phyloP scores from a whole-genome alignment of 768 basidiomycete genomes.

The Hygrophorus pudorinus region DNA sequence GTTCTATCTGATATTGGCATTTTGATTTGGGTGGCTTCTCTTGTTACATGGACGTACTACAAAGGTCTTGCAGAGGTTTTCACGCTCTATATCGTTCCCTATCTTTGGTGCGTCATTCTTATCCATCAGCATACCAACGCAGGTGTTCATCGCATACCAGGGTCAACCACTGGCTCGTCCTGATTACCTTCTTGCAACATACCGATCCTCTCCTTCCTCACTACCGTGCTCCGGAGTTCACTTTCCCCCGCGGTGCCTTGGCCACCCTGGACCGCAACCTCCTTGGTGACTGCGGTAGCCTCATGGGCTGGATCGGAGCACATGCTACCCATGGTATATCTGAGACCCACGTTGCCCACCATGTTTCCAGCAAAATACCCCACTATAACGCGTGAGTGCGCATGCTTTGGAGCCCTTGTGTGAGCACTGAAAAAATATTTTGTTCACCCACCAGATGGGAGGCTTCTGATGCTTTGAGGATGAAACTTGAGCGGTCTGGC shows the following conservation, averaged over 20 bases:
- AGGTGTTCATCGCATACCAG: slow-evolving; percentile 17
- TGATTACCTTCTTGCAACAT: slow-evolving; percentile 98
- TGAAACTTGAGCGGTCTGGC: slow-evolving; percentile 54
- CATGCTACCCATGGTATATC: slow-evolving; percentile 86
- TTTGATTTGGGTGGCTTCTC: slow-evolving; percentile 52
- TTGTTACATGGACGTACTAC: slow-evolving; percentile 45
- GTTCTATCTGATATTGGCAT: slow-evolving; percentile 79
- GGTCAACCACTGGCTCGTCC: slow-evolving; percentile 91
- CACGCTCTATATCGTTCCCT: slow-evolving; percentile 77
- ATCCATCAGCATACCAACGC: not conserved
- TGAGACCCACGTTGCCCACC: slow-evolving; percentile 89
- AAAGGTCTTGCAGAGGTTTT: slow-evolving; percentile 67
- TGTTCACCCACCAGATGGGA: slow-evolving; percentile 55
- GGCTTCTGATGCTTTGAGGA: slow-evolving; percentile 76
- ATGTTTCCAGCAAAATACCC: slow-evolving; percentile 91
- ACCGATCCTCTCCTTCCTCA: slow-evolving; percentile 93
- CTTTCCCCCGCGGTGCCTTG: slow-evolving; percentile 89
- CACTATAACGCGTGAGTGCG: slow-evolving; percentile 72
- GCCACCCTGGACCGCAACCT: slow-evolving; percentile 82
- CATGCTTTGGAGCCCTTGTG: not conserved
- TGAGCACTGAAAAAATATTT: not conserved
- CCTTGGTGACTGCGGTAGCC: slow-evolving; percentile 63
- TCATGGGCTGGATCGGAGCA: slow-evolving; percentile 82
- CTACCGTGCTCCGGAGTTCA: slow-evolving; percentile 84
- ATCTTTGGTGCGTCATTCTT: slow-evolving; percentile 56